Base-by-base conservation (phyloP, 176 grass and related monocot species). In the Thinopyrum elongatum region DNA sequence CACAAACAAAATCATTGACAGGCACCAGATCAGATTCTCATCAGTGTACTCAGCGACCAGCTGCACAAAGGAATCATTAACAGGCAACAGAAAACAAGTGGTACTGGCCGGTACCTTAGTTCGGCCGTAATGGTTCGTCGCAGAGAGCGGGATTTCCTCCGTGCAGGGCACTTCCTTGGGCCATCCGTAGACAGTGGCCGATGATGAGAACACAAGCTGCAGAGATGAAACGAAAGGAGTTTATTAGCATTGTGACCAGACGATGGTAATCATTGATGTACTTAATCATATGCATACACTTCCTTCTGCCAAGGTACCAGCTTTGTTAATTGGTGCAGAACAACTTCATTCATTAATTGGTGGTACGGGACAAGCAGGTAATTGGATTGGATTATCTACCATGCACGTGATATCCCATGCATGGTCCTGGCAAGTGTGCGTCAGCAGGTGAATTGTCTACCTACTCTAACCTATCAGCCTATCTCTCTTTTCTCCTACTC, bases 131-230 rank as follows among this genome's bases (percentile, higher is more conserved):
- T 93, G 96, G 84, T 98, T 98, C 86, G 83, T 94, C 16, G 96
- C 96, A 17, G 66, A 91, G 29, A 94, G 85, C 26, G 96, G 93
- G 86, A 89, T 95, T 74, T 98, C 96, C 83, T 98, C 96, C 1
- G 93, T 98, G 89, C 96, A 98, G 30, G 93, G 96, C 12, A 98
- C 96, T 73, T 94, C 88, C 87, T 95, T 95, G 25, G 96, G 96
- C 96, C 96, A 98, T 63, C 96, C 93, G 42, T 98, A 98, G 81
- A 98, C 96, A 29, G 93, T 98, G 34, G 96, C 96, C 0, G 96
- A 95, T 62, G 96, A 98, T 2, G 96, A 98, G 65, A 98, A 98
- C 29, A 98, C 96, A 58, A 98, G 77, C 96, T 98, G 93, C 15
- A 88, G 69, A 53, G 57, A 76, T 27, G 0, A 14, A 26, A 42